Percentiles rank a stretch among this genome's conserved stretches.
Evolutionary conservation across 2,329 filamentous ascomycete genomes (phyloP).

Genomic region (Pseudocercospora fuligena): DNA sequence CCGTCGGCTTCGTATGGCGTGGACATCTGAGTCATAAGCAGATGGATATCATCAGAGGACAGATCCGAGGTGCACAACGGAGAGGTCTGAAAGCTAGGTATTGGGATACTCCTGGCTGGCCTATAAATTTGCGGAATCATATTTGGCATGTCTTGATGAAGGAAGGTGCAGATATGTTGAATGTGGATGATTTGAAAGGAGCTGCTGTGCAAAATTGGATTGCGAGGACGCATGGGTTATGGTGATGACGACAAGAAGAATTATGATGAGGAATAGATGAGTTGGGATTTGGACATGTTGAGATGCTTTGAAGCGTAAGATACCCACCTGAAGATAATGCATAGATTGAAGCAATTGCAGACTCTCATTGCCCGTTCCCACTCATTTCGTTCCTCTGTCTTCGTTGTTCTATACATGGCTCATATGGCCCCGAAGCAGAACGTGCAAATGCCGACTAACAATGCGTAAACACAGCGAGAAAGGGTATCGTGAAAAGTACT

Average conservation of each 20-base stretch:
- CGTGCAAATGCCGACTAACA: not conserved
- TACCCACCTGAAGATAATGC: not conserved
- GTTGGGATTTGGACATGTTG: not conserved
- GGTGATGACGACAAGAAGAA: constrained; percentile 9
- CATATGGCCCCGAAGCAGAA: not conserved
- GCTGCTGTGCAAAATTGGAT: constrained; percentile 57
- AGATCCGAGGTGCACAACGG: constrained; percentile 57
- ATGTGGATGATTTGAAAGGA: constrained; percentile 61
- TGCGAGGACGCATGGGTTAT: constrained; percentile 24
- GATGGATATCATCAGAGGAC: constrained; percentile 53
- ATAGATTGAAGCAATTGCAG: constrained; percentile 1
- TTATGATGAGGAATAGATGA: not conserved
- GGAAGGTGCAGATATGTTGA: constrained; percentile 60
- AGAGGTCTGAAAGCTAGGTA: constrained; percentile 61
- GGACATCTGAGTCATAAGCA: constrained; percentile 55
- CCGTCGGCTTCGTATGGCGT: constrained; percentile 56
- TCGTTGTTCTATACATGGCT: constrained; percentile 1
- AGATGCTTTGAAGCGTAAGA: not conserved
- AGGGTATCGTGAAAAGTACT: constrained; percentile 10
- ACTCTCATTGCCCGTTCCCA: not conserved
- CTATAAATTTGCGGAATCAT: constrained; percentile 57
- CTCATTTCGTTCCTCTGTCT: not conserved
- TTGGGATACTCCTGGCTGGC: constrained; percentile 63
- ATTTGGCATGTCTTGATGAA: constrained; percentile 59
- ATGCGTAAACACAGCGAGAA: not conserved